Base-by-base conservation (phyloP, 768 basidiomycete species). In the Russula abietina region DNA sequence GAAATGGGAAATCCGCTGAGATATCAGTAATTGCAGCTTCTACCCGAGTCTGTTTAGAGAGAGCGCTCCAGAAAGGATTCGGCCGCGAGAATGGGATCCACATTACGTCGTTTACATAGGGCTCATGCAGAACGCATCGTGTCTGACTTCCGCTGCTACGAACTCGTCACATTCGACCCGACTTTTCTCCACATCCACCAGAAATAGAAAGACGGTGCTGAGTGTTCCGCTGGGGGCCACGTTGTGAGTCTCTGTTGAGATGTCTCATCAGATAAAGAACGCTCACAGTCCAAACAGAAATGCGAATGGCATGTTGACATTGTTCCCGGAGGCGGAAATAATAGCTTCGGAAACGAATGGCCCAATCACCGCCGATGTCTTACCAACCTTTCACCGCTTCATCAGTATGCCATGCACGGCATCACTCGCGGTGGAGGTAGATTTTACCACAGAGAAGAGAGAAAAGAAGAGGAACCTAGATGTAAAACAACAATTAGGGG, bases 251-350 rank as follows among this genome's bases (percentile, higher is more conserved):
- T 30, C 24, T 43, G 36, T 22, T 64, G 33, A 22, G 10, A 17
- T 10, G 26, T 38, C 36, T 14, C 11, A 56, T 30, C 57, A 24
- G 45, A 39, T 38, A 38, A 43, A 43, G 52, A 36, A 49, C 28
- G 57, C 84, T 59, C 72, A 88, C 85, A 90, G 73, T 9, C 76
- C 81, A 68, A 90, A 87, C 14, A 49, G 48, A 49, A 89, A 89
- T 4, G 84, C 81, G 69, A 90, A 90, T 0, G 87, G 85, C 81
- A 87, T 87, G 70, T 86, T 88, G 68, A 89, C 88, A 71, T 89
- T 89, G 71, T 86, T 81, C 53, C 77, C 77, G 0, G 87, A 80
- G 4, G 80, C 86, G 12, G 83, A 83, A 65, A 89, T 89, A 62
- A 89, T 88, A 1, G 87, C 87, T 56, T 85, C 84, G 2, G 86